These are phyloP conservation scores for Metschnikowia lunata DNA, from an alignment of 805 yeast species.

Conservation along the genomic window DNA sequence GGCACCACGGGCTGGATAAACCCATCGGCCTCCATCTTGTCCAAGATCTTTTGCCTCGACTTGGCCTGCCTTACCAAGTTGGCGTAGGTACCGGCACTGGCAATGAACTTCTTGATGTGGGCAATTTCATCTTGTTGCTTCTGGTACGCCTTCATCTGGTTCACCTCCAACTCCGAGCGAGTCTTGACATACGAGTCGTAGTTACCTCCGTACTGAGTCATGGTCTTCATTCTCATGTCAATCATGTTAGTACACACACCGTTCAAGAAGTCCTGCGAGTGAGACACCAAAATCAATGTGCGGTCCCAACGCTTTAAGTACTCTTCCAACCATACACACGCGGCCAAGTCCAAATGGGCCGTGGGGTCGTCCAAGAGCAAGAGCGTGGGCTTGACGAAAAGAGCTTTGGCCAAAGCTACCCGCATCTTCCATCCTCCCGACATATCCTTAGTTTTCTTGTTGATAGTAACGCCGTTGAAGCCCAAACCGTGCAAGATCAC, in stretches of 20 bases:
- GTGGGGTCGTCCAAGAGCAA: slow-evolving; percentile 96
- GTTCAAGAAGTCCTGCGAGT: slow-evolving; percentile 98
- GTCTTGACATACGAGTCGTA: slow-evolving; percentile 96
- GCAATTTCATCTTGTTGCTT: slow-evolving; percentile 99
- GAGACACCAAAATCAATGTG: slow-evolving; percentile 90
- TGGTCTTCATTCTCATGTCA: slow-evolving; percentile 85
- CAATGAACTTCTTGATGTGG: slow-evolving; percentile 97
- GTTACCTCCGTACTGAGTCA: slow-evolving; percentile 90
- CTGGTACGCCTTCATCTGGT: slow-evolving; percentile 94
- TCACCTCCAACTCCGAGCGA: slow-evolving; percentile 86
- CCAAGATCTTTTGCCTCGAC: slow-evolving; percentile 98
- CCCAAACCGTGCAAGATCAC: slow-evolving; percentile 95
- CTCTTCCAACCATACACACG: slow-evolving; percentile 99
- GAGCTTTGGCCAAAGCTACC: slow-evolving; percentile 95
- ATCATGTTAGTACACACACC: slow-evolving; percentile 98
- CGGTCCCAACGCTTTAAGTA: slow-evolving; percentile 92
- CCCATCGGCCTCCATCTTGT: slow-evolving; percentile 99
- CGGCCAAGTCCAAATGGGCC: slow-evolving; percentile 98
- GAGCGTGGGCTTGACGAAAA: slow-evolving; percentile 95
- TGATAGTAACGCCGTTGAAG: slow-evolving; percentile 80
- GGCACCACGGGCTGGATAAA: slow-evolving; percentile 86
- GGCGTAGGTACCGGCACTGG: slow-evolving; percentile 99
- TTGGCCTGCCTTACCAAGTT: slow-evolving; percentile 98
- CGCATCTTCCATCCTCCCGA: slow-evolving; percentile 99
- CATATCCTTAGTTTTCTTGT: slow-evolving; percentile 96